Evolutionary conservation across 2,329 filamentous ascomycete genomes (phyloP).

Genomic region (Botrytis fabae): DNA sequence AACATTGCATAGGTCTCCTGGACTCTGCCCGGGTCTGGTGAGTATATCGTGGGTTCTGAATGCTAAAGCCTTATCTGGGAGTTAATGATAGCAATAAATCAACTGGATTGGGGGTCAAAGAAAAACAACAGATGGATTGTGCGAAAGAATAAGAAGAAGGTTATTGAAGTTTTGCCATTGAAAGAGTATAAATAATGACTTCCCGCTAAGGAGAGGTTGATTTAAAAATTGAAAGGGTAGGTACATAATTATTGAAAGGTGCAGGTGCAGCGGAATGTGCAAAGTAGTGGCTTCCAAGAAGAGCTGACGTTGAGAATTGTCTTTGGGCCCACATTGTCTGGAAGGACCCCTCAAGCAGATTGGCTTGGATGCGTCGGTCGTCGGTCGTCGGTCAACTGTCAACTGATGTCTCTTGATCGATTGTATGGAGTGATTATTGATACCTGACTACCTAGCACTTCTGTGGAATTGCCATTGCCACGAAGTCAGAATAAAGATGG

Average conservation of each 20-base stretch:
- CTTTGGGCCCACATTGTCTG: conserved; percentile 6
- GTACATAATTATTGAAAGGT: not conserved
- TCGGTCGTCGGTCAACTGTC: not conserved
- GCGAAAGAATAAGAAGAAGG: not conserved
- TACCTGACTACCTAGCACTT: not conserved
- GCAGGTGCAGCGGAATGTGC: conserved; percentile 11
- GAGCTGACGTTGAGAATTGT: conserved; percentile 17
- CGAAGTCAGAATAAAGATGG: not conserved
- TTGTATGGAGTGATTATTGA: not conserved
- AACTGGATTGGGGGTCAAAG: not conserved
- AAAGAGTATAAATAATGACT: not conserved
- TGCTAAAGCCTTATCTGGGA: not conserved
- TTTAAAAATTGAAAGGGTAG: not conserved
- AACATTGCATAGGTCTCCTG: not conserved
- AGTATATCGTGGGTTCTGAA: not conserved
- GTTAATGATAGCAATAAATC: not conserved
- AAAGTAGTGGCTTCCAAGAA: conserved; percentile 9
- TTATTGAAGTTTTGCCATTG: not conserved
- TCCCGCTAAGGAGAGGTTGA: not conserved
- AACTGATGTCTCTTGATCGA: not conserved
- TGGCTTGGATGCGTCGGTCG: not conserved
- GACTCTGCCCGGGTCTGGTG: not conserved
- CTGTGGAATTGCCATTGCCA: not conserved
- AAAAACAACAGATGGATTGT: not conserved
- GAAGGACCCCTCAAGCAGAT: not conserved